Conservation (phyloP, 495 filamentous ascomycete species). For the Penicillium steckii region DNA sequence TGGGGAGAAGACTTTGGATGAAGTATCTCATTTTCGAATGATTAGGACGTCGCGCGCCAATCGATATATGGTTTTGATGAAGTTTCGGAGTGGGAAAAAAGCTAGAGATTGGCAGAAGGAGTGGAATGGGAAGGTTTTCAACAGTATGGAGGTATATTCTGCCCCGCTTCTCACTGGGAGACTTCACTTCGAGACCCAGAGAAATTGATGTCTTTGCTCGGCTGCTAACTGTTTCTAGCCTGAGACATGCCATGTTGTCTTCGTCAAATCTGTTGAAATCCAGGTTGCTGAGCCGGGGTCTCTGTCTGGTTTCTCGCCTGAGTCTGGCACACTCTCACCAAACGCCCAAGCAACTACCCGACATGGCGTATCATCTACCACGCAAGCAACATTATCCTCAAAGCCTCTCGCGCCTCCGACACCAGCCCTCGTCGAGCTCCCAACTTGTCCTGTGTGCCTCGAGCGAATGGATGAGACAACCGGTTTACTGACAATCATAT, state of each 20-base stretch:
- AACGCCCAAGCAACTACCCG: constrained; percentile 32
- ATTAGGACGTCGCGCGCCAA: constrained; percentile 85
- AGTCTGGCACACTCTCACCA: constrained; percentile 37
- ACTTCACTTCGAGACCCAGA: too few relatives aligned
- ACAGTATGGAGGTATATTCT: constrained; percentile 79
- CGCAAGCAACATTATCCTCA: constrained; percentile 54
- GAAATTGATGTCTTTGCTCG: too few relatives aligned
- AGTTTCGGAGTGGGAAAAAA: constrained; percentile 73
- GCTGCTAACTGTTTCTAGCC: constrained; percentile 57
- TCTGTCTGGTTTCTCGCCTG: constrained; percentile 20
- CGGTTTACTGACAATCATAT: constrained; percentile 90
- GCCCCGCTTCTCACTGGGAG: constrained; percentile 2
- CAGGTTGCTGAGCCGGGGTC: constrained; percentile 33
- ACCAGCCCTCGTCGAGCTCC: constrained; percentile 83
- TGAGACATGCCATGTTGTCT: constrained; percentile 94
- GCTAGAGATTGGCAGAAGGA: constrained; percentile 79
- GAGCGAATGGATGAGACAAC: constrained; percentile 99
- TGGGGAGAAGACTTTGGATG: constrained; percentile 81
- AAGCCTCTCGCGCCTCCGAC: constrained; percentile 92
- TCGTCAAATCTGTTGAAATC: constrained; percentile 86
- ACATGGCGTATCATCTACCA: constrained; percentile 13
- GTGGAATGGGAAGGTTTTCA: constrained; percentile 95
- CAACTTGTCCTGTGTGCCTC: constrained; percentile 94
- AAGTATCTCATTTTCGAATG: constrained; percentile 94
- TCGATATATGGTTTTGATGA: constrained; percentile 97